Percentiles rank a stretch among this genome's conserved stretches.
phyloP scores from a whole-genome alignment of 768 basidiomycete species.

The Coprinellus micaceus region DNA sequence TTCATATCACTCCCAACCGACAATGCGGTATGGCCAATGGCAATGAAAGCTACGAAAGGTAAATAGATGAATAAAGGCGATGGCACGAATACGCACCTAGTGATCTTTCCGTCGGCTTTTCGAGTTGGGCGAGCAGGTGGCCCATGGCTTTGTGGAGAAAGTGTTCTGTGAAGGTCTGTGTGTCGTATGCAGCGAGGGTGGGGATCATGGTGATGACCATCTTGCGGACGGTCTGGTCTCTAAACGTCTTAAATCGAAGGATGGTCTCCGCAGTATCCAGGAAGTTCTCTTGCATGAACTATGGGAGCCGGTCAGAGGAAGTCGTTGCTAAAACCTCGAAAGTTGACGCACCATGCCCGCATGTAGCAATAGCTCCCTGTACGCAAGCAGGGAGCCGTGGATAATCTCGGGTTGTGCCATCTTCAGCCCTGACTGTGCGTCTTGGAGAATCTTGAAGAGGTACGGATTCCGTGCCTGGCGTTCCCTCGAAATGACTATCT shows the following conservation, averaged over 20 bases:
- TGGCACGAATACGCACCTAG: conserved; percentile 60
- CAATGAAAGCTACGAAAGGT: conserved; percentile 94
- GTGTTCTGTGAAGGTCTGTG: conserved; percentile 85
- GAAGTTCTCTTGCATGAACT: conserved; percentile 90
- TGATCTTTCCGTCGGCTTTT: conserved; percentile 84
- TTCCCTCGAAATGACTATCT: conserved; percentile 77
- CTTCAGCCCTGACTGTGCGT: conserved; percentile 81
- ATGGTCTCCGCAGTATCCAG: conserved; percentile 87
- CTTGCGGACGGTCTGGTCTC: conserved; percentile 84
- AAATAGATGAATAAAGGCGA: too few relatives aligned
- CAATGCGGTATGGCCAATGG: conserved; percentile 91
- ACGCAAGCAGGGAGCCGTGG: conserved; percentile 88
- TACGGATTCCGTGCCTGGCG: conserved; percentile 62
- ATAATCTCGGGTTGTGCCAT: conserved; percentile 81
- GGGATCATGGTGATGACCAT: conserved; percentile 97
- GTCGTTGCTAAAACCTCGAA: background rate
- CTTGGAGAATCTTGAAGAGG: conserved; percentile 79
- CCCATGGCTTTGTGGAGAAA: conserved; percentile 94
- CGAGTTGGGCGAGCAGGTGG: conserved; percentile 81
- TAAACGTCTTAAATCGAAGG: conserved; percentile 80
- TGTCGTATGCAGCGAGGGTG: conserved; percentile 90
- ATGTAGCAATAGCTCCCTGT: conserved; percentile 85
- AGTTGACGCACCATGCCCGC: conserved; percentile 81
- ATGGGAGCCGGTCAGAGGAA: background rate
- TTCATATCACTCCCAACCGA: conserved; percentile 95